Base-by-base conservation (phyloP, 73 alveolate species). In the Paramecium tetraurelia region DNA sequence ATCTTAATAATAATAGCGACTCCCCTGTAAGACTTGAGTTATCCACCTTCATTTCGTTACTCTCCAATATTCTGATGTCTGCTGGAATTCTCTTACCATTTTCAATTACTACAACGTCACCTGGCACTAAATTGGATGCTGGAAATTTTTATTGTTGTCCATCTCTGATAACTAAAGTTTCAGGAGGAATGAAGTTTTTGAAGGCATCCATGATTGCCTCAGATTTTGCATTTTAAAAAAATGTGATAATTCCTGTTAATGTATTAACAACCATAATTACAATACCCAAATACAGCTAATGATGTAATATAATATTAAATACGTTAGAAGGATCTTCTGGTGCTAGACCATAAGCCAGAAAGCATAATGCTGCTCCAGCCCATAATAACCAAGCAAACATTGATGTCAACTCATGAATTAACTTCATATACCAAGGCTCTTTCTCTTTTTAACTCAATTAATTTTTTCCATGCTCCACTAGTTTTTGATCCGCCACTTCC, bases 201-300 rank as follows among this genome's bases (percentile, higher is more conserved):
- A 97, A 97, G 59, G 97, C 92, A 57, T 96, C 99, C 99, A 96
- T 96, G 22, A 97, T 93, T 68, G 98, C 98, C 35, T 95, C 96
- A 59, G 98, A 92, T 80, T 96, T 95, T 48, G 96, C 85, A 43
- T 96, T 92, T 89, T 97, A 96, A 27, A 93, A 63, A 85, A 85
- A 97, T 3, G 97, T 89, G 83, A 97, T 77, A 14, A 93, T 71
- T 1, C 97, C 98, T 0, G 98, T 96, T 57, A 96, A 58, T 57
- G 96, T 50, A 35, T 95, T 94, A 36, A 97, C 97, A 6, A 95
- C 93, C 36, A 94, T 95, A 46, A 97, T 87, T 48, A 97, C 99
- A 9, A 96, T 77, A 35, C 98, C 99, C 16, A 97, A 87, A 86
- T 97, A 97, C 86, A 97, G 57, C 87, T 75, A 75, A 63, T 31